phyloP scores from a whole-genome alignment of 305 asterid species.

The Fraxinus albicans region DNA sequence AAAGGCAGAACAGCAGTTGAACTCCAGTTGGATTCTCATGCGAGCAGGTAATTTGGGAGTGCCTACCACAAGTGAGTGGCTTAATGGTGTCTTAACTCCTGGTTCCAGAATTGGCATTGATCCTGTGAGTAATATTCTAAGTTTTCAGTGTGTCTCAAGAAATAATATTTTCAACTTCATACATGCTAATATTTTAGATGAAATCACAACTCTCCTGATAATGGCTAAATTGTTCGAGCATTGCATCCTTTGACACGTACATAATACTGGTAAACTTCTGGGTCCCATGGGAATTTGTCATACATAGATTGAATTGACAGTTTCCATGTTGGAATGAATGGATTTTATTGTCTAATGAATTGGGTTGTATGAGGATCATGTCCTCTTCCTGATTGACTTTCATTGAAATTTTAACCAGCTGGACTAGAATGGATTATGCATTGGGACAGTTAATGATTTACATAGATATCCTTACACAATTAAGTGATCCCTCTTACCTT shows the following conservation, averaged over 20 bases:
- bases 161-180: conserved; percentile 12
- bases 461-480: background rate
- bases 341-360: background rate
- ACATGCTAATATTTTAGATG: background rate
- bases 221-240: conserved; percentile 13
- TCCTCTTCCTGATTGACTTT: background rate
- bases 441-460: background rate
- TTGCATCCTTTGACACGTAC: background rate
- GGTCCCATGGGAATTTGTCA: conserved; percentile 1
- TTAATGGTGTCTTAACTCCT: conserved; percentile 70
- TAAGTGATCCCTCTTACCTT: background rate
- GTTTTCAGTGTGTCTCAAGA: conserved; percentile 16
- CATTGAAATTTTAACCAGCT: background rate
- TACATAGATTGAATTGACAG: conserved; percentile 4
- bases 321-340: background rate
- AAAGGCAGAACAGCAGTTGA: conserved; percentile 90
- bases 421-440: background rate
- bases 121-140: conserved; percentile 71
- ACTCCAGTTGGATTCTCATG: conserved; percentile 90
- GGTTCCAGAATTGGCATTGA: conserved; percentile 94
- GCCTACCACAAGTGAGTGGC: conserved; percentile 87
- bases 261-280: conserved; percentile 3
- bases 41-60: conserved; percentile 88
- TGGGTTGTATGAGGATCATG: background rate
- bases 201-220: conserved; percentile 12